These are phyloP conservation scores for Gypsophila paniculata DNA, from an alignment of 179 eudicot genomes.

Conservation along the genomic window DNA sequence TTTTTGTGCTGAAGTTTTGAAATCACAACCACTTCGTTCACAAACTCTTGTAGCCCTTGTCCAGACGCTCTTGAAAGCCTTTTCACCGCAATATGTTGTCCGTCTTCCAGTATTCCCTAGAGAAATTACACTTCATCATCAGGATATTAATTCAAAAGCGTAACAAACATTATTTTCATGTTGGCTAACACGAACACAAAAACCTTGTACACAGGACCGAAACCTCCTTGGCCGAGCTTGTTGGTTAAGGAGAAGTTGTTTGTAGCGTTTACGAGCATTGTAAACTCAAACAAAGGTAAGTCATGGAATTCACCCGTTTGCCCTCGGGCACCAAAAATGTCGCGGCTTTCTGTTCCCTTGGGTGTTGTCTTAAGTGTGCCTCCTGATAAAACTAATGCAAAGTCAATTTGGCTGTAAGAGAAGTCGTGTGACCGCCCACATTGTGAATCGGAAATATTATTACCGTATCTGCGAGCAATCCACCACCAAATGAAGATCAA, in stretches of 20 bases:
- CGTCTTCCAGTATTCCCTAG: constrained; percentile 36
- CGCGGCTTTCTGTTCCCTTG: not conserved
- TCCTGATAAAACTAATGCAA: not conserved
- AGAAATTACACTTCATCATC: not conserved
- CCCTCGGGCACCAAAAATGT: not conserved
- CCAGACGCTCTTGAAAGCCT: constrained; percentile 42
- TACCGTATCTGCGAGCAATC: not conserved
- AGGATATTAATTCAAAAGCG: too few species aligned
- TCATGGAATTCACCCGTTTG: constrained; percentile 11
- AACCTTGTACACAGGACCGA: constrained; percentile 38
- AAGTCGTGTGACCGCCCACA: not conserved
- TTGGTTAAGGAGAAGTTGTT: constrained; percentile 16
- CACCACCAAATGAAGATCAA: not conserved
- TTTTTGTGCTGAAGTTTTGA: constrained; percentile 52
- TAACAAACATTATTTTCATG: too few species aligned
- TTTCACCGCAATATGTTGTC: constrained; percentile 45
- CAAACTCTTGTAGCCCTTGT: constrained; percentile 49
- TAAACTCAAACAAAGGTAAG: constrained; percentile 7
- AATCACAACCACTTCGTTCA: constrained; percentile 39
- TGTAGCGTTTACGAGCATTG: constrained; percentile 23
- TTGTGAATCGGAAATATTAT: not conserved
- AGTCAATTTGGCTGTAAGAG: not conserved
- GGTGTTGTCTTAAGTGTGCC: not conserved
- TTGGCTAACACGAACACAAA: too few species aligned
- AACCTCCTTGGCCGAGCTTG: constrained; percentile 31